A percentile compares a stretch with the other conserved stretches of the same genome.
Evolutionary conservation across 106 monocot genomes (phyloP).

Genomic region (Vanilla planifolia): DNA sequence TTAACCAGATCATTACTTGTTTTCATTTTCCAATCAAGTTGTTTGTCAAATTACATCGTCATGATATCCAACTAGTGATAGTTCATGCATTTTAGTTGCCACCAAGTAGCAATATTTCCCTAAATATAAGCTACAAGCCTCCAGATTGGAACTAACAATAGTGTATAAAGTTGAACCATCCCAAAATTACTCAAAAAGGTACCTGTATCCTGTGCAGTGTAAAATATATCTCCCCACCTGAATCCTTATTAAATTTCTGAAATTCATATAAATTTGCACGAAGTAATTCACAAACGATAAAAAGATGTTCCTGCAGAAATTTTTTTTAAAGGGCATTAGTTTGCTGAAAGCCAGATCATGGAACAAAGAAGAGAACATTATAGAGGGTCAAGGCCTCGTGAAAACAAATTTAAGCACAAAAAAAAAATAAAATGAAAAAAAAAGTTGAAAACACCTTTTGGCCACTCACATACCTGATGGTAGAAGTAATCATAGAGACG

Average conservation of each 20-base stretch:
- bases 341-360: background rate
- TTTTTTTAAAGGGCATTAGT: background rate
- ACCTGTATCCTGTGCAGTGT: conserved; percentile 87
- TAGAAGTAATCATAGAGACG: conserved; percentile 95
- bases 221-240: conserved; percentile 68
- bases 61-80: too few species aligned
- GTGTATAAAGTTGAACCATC: background rate
- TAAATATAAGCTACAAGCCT: too few species aligned
- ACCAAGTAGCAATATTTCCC: too few species aligned
- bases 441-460: background rate
- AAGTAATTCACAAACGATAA: conserved; percentile 88
- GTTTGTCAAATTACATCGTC: too few species aligned
- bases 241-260: conserved; percentile 82
- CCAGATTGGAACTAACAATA: background rate
- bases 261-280: conserved; percentile 89
- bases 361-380: too few species aligned
- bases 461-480: conserved; percentile 50
- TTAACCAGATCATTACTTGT: too few species aligned
- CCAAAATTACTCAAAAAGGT: conserved; percentile 6
- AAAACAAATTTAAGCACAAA: too few species aligned
- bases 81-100: too few species aligned
- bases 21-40: too few species aligned
- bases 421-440: too few species aligned
- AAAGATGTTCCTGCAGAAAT: conserved; percentile 85
- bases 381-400: too few species aligned